These are phyloP conservation scores for Aspergillus candidus DNA, from an alignment of 2,329 filamentous ascomycete species.

Conservation along the genomic window DNA sequence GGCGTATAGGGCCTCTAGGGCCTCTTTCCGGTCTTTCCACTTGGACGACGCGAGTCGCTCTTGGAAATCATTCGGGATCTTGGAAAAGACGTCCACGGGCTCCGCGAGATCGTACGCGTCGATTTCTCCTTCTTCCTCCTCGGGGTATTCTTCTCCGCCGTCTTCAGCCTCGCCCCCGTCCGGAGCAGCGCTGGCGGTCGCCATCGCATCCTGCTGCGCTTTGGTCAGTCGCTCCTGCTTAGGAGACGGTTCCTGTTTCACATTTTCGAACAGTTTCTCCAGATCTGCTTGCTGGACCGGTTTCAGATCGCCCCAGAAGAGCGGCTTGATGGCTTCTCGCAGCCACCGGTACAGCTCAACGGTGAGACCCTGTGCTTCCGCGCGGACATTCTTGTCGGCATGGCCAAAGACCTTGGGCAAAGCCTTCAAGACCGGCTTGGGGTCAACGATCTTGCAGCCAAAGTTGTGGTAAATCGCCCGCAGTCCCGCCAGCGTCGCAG, in stretches of 20 bases:
- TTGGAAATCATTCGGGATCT: constrained; percentile 73
- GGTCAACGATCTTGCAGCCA: constrained; percentile 88
- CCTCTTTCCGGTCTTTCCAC: constrained; percentile 98
- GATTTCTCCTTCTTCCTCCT: constrained; percentile 59
- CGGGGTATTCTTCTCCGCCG: constrained; percentile 54
- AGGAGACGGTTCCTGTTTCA: constrained; percentile 78
- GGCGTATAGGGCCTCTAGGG: constrained; percentile 71
- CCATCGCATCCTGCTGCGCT: constrained; percentile 80
- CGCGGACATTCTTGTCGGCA: constrained; percentile 95
- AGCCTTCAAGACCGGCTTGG: constrained; percentile 81
- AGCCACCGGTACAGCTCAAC: constrained; percentile 97
- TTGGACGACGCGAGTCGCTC: constrained; percentile 85
- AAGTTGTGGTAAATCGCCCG: constrained; percentile 87
- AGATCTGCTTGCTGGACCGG: constrained; percentile 91
- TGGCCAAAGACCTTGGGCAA: constrained; percentile 90
- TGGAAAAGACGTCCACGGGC: constrained; percentile 77
- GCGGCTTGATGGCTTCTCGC: constrained; percentile 93
- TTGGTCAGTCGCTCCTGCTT: constrained; percentile 86
- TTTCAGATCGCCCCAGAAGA: constrained; percentile 95
- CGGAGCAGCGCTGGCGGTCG: constrained; percentile 57
- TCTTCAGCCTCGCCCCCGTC: constrained; percentile 54
- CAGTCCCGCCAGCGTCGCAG: constrained; percentile 67
- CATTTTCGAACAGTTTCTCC: constrained; percentile 87
- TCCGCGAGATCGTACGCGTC: constrained; percentile 79
- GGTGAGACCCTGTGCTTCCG: constrained; percentile 82